These are phyloP conservation scores for Tuber aestivum DNA, from an alignment of 495 filamentous ascomycete genomes.

Conservation along the genomic window DNA sequence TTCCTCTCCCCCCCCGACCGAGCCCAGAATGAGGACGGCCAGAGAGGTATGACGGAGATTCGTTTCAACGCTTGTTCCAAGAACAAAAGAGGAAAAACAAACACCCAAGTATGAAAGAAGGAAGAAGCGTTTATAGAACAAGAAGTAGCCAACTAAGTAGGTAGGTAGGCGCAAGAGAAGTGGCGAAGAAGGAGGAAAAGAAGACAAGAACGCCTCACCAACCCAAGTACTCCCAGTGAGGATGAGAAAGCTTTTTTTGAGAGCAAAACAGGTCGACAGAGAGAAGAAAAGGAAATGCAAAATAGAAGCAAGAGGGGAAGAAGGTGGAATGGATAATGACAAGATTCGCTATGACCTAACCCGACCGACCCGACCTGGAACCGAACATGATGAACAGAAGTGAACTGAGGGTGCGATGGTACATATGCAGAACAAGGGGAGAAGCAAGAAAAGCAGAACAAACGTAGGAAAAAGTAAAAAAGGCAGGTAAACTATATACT, in stretches of 20 bases:
- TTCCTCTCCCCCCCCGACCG: background rate
- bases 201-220: slow-evolving; percentile 3
- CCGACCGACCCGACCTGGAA: background rate
- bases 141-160: background rate
- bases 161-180: background rate
- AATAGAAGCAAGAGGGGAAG: background rate
- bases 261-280: background rate
- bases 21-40: background rate
- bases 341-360: slow-evolving; percentile 5
- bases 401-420: background rate
- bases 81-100: background rate
- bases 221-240: slow-evolving; percentile 2
- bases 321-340: background rate
- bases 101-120: background rate
- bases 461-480: background rate
- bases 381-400: background rate
- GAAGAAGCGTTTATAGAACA: background rate
- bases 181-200: background rate
- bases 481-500: background rate
- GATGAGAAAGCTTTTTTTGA: slow-evolving; percentile 5
- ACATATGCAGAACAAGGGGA: background rate
- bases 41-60: background rate
- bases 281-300: background rate
- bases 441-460: background rate
- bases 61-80: background rate